Evolutionary conservation across 2,329 filamentous ascomycete genomes (phyloP).

Genomic region (Diatrype stigma): DNA sequence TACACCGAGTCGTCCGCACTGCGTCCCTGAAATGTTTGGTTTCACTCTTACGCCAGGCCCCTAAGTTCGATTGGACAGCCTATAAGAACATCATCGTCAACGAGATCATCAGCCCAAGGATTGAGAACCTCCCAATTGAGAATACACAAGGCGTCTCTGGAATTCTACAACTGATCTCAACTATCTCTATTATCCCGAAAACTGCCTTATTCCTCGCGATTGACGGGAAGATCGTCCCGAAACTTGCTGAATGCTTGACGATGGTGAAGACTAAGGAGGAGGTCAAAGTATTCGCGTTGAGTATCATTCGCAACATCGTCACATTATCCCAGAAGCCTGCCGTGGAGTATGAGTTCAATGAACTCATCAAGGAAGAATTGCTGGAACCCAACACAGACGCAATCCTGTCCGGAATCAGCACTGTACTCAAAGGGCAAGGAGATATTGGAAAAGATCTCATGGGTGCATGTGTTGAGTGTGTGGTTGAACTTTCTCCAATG

Average conservation of each 20-base stretch:
- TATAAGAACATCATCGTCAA: conserved; percentile 69
- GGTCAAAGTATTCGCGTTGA: conserved; percentile 77
- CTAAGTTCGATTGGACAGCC: conserved; percentile 64
- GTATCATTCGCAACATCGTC: conserved; percentile 68
- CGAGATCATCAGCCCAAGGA: conserved; percentile 71
- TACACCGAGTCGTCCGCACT: conserved; percentile 63
- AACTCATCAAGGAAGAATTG: conserved; percentile 51
- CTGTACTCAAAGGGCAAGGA: conserved; percentile 55
- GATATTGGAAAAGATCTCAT: conserved; percentile 68
- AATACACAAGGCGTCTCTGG: conserved; percentile 87
- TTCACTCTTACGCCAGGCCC: conserved; percentile 70
- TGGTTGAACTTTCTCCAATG: conserved; percentile 71
- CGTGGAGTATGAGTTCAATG: conserved; percentile 52
- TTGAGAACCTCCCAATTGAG: conserved; percentile 76
- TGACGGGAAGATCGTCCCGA: conserved; percentile 61
- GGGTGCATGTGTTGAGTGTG: conserved; percentile 71
- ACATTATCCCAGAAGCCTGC: conserved; percentile 53
- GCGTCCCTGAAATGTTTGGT: conserved; percentile 79
- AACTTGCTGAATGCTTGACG: conserved; percentile 68
- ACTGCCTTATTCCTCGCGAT: conserved; percentile 63
- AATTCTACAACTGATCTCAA: conserved; percentile 72
- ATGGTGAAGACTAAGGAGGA: conserved; percentile 76
- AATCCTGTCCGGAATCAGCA: conserved; percentile 64
- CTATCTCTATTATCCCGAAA: conserved; percentile 68
- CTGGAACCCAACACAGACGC: conserved; percentile 54